phyloP scores from a whole-genome alignment of 306 rosid genomes.

The Castanea crenata region DNA sequence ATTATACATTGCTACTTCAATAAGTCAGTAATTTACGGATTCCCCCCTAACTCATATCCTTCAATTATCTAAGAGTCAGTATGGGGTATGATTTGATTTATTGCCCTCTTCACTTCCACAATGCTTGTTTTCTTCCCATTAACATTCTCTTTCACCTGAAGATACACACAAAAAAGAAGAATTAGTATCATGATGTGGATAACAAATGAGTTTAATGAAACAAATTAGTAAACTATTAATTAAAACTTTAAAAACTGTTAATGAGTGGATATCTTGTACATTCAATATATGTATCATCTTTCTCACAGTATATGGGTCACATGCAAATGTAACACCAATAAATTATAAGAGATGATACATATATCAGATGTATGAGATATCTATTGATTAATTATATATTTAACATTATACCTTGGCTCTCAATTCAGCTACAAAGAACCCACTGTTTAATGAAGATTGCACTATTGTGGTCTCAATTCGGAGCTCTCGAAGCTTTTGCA shows the following conservation, averaged over 20 bases:
- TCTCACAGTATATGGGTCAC: too few relatives aligned
- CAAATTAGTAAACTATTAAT: not conserved
- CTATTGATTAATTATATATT: too few relatives aligned
- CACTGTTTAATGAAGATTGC: constrained; percentile 63
- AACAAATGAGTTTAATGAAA: not conserved
- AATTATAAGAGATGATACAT: not conserved
- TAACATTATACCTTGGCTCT: constrained; percentile 55
- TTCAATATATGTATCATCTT: too few relatives aligned
- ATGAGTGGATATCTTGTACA: too few relatives aligned
- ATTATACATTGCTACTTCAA: not conserved
- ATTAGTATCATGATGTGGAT: not conserved
- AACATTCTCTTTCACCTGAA: constrained; percentile 62
- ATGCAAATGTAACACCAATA: too few relatives aligned
- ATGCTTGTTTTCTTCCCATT: constrained; percentile 79
- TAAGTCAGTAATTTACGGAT: not conserved
- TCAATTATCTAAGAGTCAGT: constrained; percentile 16
- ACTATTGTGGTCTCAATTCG: constrained; percentile 71
- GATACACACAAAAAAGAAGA: not conserved
- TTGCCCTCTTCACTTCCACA: constrained; percentile 89
- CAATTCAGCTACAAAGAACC: constrained; percentile 63
- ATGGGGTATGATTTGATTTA: constrained; percentile 73
- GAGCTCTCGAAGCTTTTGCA: constrained; percentile 65
- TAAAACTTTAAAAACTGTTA: too few relatives aligned
- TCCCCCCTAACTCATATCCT: not conserved
- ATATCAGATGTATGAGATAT: too few relatives aligned